phyloP scores from a whole-genome alignment of 1,284 basidiomycete genomes.

The Phellinidium pouzarii region DNA sequence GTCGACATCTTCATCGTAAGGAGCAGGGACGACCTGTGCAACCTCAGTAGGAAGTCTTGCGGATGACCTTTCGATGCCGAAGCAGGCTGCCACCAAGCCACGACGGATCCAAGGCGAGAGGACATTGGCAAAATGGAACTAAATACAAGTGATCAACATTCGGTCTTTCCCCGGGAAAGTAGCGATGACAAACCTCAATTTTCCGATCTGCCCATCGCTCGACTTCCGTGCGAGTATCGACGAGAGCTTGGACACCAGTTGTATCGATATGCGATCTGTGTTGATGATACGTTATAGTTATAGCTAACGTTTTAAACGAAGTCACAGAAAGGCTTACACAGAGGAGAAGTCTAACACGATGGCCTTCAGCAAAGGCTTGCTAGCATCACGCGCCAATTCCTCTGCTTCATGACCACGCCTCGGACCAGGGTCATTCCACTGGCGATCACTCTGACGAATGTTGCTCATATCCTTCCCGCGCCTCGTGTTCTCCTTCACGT shows the following conservation, averaged over 20 bases:
- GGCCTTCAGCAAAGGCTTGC: constrained; percentile 70
- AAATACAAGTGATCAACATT: constrained; percentile 1
- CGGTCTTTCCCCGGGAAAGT: background rate
- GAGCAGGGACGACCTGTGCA: constrained; percentile 54
- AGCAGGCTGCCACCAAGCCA: constrained; percentile 82
- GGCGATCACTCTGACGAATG: constrained; percentile 65
- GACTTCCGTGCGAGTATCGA: constrained; percentile 82
- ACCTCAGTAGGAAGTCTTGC: constrained; percentile 51
- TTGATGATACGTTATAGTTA: constrained; percentile 10
- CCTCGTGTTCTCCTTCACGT: constrained; percentile 73
- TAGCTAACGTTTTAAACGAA: background rate
- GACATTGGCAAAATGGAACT: constrained; percentile 87
- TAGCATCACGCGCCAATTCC: constrained; percentile 45
- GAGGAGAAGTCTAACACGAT: constrained; percentile 89
- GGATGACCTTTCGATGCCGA: constrained; percentile 55
- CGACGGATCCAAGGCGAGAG: constrained; percentile 93
- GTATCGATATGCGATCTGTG: constrained; percentile 72
- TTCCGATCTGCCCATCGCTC: constrained; percentile 81
- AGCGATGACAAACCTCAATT: constrained; percentile 54
- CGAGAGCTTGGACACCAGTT: constrained; percentile 86
- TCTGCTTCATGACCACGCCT: constrained; percentile 39
- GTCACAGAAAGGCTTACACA: constrained; percentile 47
- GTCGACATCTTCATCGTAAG: constrained; percentile 45
- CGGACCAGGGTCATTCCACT: constrained; percentile 94
- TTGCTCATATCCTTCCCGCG: constrained; percentile 69